Conservation (phyloP, 805 yeast genomes). For the Clavispora asparagi region DNA sequence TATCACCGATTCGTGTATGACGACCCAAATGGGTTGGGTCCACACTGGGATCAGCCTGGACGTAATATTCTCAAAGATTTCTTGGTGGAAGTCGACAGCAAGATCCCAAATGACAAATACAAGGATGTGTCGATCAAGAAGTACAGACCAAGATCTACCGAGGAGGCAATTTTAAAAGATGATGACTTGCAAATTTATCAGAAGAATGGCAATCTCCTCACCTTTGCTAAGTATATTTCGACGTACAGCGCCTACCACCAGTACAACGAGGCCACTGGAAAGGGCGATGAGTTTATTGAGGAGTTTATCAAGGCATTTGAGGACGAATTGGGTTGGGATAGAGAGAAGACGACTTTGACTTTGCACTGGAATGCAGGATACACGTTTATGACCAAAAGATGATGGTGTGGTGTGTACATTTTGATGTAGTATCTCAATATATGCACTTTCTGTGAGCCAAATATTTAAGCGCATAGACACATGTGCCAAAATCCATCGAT, state of each 20-base stretch:
- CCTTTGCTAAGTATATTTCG: constrained; percentile 47
- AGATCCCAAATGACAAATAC: constrained; percentile 39
- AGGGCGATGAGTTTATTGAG: constrained; percentile 30
- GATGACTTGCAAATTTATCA: constrained; percentile 23
- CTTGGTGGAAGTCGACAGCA: constrained; percentile 38
- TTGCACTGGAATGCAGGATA: constrained; percentile 49
- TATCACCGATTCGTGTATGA: constrained; percentile 40
- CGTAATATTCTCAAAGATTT: constrained; percentile 45
- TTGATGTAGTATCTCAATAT: no score
- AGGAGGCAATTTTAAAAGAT: constrained; percentile 10
- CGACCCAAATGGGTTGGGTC: constrained; percentile 46
- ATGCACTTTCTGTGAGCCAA: no score
- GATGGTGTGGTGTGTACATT: no score
- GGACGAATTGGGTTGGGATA: constrained; percentile 41
- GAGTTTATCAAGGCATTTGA: constrained; percentile 31
- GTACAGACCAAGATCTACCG: constrained; percentile 18
- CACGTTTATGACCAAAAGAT: constrained; percentile 37
- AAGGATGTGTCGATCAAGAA: constrained; percentile 28
- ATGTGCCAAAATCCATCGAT: background rate
- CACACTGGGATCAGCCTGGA: constrained; percentile 87
- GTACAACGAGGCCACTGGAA: constrained; percentile 40
- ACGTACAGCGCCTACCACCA: constrained; percentile 70
- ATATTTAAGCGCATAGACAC: background rate
- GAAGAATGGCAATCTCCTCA: constrained; percentile 38
- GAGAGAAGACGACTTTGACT: constrained; percentile 30